Conservation (phyloP, 352 stramenopile species). For the Globisporangium splendens region DNA sequence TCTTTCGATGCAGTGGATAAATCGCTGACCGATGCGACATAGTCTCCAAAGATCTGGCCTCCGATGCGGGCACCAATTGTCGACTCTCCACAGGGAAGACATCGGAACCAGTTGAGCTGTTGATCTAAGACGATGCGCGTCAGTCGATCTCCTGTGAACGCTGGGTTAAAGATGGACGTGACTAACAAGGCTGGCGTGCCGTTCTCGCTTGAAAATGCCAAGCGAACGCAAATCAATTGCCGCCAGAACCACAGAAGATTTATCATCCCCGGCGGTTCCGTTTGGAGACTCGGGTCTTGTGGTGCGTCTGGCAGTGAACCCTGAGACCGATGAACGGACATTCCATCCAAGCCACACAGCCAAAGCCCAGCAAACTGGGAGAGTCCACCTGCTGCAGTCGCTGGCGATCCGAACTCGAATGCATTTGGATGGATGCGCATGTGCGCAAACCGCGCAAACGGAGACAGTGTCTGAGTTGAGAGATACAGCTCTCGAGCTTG, state of each 20-base stretch:
- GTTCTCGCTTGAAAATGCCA: neutral
- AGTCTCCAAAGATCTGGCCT: constrained; percentile 3
- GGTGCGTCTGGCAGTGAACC: too few relatives aligned
- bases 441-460: neutral
- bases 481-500: constrained; percentile 3
- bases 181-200: neutral
- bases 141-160: neutral
- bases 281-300: neutral
- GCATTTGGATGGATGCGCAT: neutral
- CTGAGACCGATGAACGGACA: neutral
- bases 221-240: neutral
- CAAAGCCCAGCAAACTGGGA: neutral
- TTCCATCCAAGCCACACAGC: neutral
- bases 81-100: constrained; percentile 4
- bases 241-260: constrained; percentile 2
- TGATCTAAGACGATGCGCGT: constrained; percentile 1
- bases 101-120: constrained; percentile 3
- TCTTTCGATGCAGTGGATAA: too few relatives aligned
- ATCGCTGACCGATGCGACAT: neutral
- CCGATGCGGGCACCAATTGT: neutral
- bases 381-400: neutral
- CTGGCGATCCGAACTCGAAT: neutral
- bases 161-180: neutral
- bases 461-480: neutral
- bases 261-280: neutral